These are phyloP conservation scores for Epithele typhae DNA, from an alignment of 768 basidiomycete genomes.

Conservation along the genomic window DNA sequence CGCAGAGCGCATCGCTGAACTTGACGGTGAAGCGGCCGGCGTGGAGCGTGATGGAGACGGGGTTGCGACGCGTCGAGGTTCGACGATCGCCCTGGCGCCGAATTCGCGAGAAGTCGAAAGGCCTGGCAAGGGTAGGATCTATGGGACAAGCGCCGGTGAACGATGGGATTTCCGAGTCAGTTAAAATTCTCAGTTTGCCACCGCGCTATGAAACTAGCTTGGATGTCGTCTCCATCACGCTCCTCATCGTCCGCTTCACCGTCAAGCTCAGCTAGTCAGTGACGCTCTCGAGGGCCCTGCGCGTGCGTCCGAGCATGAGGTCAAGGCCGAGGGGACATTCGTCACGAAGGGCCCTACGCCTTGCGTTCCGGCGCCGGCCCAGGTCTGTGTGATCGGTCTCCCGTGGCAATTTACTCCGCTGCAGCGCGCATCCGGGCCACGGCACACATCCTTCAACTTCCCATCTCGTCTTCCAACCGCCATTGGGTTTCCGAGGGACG, in stretches of 20 bases:
- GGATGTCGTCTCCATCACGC: conserved; percentile 58
- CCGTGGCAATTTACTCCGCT: no score
- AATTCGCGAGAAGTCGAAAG: conserved; percentile 81
- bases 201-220: no score
- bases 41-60: conserved; percentile 59
- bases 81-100: conserved; percentile 71
- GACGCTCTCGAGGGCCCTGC: conserved; percentile 56
- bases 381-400: no score
- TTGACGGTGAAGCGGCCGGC: conserved; percentile 79
- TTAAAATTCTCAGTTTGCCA: no score
- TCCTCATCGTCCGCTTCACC: conserved; percentile 75
- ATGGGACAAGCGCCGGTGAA: no score
- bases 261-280: conserved; percentile 80
- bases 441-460: no score
- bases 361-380: no score
- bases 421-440: no score
- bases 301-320: conserved; percentile 26
- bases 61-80: conserved; percentile 55
- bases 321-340: conserved; percentile 35
- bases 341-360: conserved; percentile 33
- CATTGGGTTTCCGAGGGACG: no score
- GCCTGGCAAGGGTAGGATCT: no score
- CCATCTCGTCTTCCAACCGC: no score
- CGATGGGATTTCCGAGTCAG: no score
- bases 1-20: conserved; percentile 64